Conservation (phyloP, 1,139 yeast species). For the Geotrichum restrictum region DNA sequence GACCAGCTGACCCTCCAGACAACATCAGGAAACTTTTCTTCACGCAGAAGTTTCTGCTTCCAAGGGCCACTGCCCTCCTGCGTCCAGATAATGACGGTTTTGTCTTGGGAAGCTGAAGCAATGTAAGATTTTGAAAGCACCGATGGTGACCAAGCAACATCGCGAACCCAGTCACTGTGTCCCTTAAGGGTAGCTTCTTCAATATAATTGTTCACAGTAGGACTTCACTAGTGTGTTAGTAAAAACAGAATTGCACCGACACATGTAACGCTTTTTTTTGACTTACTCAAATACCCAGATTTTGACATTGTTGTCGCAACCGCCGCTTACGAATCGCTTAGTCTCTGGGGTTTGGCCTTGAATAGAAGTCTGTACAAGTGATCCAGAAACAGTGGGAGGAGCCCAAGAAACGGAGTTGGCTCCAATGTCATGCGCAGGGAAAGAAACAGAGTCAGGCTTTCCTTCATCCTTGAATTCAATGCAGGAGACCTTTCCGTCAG, state of each 20-base stretch:
- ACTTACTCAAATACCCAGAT: constrained; percentile 68
- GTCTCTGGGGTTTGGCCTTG: constrained; percentile 36
- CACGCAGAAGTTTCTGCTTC: constrained; percentile 67
- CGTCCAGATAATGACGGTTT: constrained; percentile 92
- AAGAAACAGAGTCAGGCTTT: constrained; percentile 58
- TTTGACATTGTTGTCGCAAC: constrained; percentile 89
- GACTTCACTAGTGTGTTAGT: constrained; percentile 17
- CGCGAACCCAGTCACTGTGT: constrained; percentile 97
- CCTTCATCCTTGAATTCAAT: constrained; percentile 92
- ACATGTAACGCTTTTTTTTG: background rate
- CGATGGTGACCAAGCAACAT: constrained; percentile 96
- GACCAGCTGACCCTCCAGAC: constrained; percentile 99
- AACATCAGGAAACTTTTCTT: constrained; percentile 88
- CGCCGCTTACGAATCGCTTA: constrained; percentile 83
- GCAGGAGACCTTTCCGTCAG: constrained; percentile 88
- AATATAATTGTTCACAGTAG: constrained; percentile 54
- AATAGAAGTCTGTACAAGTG: constrained; percentile 33
- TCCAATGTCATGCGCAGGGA: constrained; percentile 88
- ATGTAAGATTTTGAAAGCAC: constrained; percentile 80
- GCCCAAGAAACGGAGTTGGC: constrained; percentile 97
- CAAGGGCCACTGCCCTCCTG: constrained; percentile 68
- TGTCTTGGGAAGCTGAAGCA: constrained; percentile 98
- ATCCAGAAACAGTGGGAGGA: constrained; percentile 51
- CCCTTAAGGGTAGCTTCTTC: constrained; percentile 80
- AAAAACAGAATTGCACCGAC: no score